Evolutionary conservation across 75 land plant species (phyloP).

Genomic region (Pinus tabuliformis): DNA sequence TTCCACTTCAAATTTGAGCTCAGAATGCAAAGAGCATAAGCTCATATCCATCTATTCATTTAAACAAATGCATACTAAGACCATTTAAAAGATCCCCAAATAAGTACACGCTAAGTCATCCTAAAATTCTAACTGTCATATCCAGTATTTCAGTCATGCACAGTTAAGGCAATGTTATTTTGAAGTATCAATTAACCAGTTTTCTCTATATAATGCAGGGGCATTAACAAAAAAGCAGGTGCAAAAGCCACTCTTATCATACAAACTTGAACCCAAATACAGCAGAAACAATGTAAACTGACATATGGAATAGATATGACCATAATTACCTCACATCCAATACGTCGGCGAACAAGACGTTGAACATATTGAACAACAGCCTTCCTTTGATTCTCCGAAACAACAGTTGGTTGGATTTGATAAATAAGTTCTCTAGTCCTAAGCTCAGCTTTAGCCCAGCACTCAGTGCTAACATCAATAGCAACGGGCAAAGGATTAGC

Average conservation of each 20-base stretch:
- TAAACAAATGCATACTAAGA: no score
- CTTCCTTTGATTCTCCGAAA: not conserved
- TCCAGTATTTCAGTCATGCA: no score
- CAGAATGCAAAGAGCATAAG: no score
- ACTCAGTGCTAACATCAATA: not conserved
- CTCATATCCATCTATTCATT: no score
- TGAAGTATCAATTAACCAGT: no score
- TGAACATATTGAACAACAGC: constrained; percentile 5
- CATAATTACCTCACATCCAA: constrained; percentile 10
- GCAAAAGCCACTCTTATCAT: not conserved
- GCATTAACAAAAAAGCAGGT: not conserved
- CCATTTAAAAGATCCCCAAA: no score
- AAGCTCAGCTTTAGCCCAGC: constrained; percentile 7
- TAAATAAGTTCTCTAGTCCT: constrained; percentile 6
- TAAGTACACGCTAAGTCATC: no score
- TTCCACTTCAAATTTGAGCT: no score
- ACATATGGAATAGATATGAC: not conserved
- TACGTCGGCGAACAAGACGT: constrained; percentile 6
- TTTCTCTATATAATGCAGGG: no score
- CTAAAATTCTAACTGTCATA: no score
- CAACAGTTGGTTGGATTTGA: not conserved
- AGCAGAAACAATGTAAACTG: not conserved
- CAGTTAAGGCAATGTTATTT: no score
- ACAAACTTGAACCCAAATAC: not conserved
- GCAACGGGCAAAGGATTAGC: not conserved